A percentile compares a stretch with the other conserved stretches of the same genome.
Conservation (phyloP, 1,139 yeast genomes). For the Kurtzmaniella quercitrusa region DNA sequence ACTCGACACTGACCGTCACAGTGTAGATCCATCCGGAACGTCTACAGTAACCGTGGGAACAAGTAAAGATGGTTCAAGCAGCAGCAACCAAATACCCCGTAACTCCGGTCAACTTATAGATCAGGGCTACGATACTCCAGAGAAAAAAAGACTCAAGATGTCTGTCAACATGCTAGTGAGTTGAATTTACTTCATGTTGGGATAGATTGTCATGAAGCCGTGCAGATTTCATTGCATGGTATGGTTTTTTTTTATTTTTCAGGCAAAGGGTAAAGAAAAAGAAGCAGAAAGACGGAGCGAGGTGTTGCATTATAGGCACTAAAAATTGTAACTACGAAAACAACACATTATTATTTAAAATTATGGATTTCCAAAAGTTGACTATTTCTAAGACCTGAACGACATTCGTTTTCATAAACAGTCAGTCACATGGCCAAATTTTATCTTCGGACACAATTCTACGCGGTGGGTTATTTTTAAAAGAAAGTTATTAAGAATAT, state of each 20-base stretch:
- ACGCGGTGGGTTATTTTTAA: too few relatives aligned
- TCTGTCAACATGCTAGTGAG: slow-evolving; percentile 47
- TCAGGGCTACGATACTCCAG: slow-evolving; percentile 23
- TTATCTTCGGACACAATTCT: too few relatives aligned
- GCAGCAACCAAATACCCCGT: slow-evolving; percentile 3
- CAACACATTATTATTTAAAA: too few relatives aligned
- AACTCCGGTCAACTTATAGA: background rate
- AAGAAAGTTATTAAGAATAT: background rate
- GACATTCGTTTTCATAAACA: too few relatives aligned
- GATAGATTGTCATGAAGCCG: too few relatives aligned
- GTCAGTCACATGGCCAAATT: too few relatives aligned
- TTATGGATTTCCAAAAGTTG: too few relatives aligned
- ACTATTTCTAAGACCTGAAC: too few relatives aligned
- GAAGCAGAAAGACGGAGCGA: background rate
- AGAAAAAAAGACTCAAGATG: slow-evolving; percentile 37
- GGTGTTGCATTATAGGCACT: too few relatives aligned
- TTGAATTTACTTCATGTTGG: too few relatives aligned
- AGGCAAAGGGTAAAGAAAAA: background rate
- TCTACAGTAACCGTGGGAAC: too few relatives aligned
- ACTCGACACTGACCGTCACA: background rate
- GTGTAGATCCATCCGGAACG: background rate
- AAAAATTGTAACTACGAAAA: too few relatives aligned
- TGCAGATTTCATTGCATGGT: background rate
- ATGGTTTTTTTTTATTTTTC: background rate
- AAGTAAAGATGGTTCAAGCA: background rate